Percentiles rank a stretch among this genome's conserved stretches.
Evolutionary conservation across 1,284 basidiomycete genomes (phyloP).

Genomic region (Mrakiaceae sp.): DNA sequence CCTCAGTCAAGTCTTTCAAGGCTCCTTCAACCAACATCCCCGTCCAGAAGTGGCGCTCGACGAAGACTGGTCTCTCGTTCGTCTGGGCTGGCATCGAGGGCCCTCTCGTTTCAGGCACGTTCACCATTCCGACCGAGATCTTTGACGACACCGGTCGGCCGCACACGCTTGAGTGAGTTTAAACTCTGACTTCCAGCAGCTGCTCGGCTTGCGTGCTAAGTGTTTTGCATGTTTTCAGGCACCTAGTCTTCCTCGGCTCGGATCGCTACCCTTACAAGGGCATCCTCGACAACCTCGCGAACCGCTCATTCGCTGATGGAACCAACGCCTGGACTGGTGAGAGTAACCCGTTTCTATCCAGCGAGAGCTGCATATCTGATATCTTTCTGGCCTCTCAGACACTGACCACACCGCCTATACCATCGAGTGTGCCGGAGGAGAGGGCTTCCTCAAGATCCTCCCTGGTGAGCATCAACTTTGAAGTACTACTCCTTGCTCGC

Average conservation of each 20-base stretch:
- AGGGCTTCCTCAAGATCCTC: conserved; percentile 87
- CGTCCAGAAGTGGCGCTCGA: conserved; percentile 32
- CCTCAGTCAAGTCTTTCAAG: conserved; percentile 13
- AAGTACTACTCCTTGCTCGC: too few relatives aligned
- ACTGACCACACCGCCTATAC: conserved; percentile 56
- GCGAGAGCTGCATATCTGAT: conserved; percentile 52
- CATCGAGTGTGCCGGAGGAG: conserved; percentile 89
- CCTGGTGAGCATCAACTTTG: conserved; percentile 38
- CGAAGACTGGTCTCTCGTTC: conserved; percentile 37
- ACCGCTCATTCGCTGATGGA: conserved; percentile 86
- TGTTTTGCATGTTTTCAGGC: neutral
- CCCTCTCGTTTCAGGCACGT: conserved; percentile 9
- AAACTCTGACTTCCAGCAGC: neutral
- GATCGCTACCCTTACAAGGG: conserved; percentile 95
- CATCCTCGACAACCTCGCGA: conserved; percentile 92
- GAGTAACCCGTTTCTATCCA: conserved; percentile 5
- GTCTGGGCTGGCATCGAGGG: conserved; percentile 37
- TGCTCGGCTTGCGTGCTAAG: neutral
- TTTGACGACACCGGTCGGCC: conserved; percentile 77
- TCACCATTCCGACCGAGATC: conserved; percentile 55
- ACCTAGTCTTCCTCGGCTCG: conserved; percentile 82
- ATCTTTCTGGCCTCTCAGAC: too few relatives aligned
- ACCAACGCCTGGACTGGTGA: conserved; percentile 54
- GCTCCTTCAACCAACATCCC: conserved; percentile 5
- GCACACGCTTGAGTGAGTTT: conserved; percentile 70